These are phyloP conservation scores for Aspergillus oerlinghausenensis DNA, from an alignment of 2,329 filamentous ascomycete species.

Conservation along the genomic window DNA sequence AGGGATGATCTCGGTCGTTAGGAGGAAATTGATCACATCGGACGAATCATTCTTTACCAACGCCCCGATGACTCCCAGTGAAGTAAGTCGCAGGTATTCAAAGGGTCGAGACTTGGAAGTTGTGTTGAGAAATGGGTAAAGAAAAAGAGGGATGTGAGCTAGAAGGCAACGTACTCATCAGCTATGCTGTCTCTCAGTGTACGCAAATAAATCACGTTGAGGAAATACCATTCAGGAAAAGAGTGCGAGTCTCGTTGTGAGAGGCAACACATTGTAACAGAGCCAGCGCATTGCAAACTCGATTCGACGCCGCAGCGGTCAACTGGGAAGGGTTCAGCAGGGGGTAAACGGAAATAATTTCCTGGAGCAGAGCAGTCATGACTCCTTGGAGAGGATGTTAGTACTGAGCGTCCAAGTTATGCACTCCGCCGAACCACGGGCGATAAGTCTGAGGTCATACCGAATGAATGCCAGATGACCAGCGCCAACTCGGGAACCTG, in stretches of 20 bases:
- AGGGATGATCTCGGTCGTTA: conserved; percentile 97
- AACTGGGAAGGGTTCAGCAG: conserved; percentile 94
- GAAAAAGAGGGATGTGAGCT: conserved; percentile 96
- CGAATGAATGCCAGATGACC: conserved; percentile 97
- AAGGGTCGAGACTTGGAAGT: conserved; percentile 97
- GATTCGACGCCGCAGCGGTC: conserved; percentile 93
- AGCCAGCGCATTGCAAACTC: conserved; percentile 94
- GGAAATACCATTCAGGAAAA: conserved; percentile 80
- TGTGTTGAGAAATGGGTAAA: conserved; percentile 97
- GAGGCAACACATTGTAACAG: conserved; percentile 95
- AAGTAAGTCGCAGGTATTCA: conserved; percentile 93
- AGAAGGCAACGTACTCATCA: conserved; percentile 12
- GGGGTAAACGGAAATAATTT: conserved; percentile 98
- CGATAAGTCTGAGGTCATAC: conserved; percentile 49
- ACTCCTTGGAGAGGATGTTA: conserved; percentile 58
- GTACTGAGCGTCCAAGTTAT: neutral
- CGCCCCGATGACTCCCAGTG: conserved; percentile 91
- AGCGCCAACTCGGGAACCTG: conserved; percentile 94
- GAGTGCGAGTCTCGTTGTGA: conserved; percentile 88
- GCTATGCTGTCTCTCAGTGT: neutral
- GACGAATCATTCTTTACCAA: conserved; percentile 98
- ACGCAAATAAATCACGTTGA: conserved; percentile 3
- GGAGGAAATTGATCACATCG: conserved; percentile 97
- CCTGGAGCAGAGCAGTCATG: conserved; percentile 95
- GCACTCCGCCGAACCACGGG: neutral